Base-by-base conservation (phyloP, 345 rosid species). In the Noccaea bulbosa region DNA sequence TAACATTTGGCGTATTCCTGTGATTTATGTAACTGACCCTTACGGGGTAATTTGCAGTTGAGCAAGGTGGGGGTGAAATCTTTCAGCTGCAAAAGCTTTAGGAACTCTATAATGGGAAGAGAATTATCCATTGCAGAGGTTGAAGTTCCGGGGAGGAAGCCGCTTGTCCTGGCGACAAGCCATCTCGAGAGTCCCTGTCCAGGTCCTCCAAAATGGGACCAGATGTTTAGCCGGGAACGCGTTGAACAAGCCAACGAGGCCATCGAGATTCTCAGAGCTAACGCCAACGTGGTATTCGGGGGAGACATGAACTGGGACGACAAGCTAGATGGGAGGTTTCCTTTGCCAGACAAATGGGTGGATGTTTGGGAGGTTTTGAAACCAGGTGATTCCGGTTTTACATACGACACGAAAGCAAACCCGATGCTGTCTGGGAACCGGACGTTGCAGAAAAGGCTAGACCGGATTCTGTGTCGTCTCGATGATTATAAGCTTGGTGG, bases 291-390 rank as follows among this genome's bases (percentile, higher is more conserved):
- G 74, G 73, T 94, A 44, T 91, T 89, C 40, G 83, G 89, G 7
- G 99, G 99, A 65, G 99, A 94, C 79, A 88, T 89, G 95, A 94
- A 91, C 76, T 94, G 99, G 99, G 92, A 88, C 56, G 98, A 91
- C 71, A 88, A 87, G 65, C 78, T 82, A 77, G 99, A 94, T 14
- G 96, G 98, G 22, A 71, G 51, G 48, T 88, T 91, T 76, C 98
- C 99, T 73, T 76, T 81, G 15, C 56, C 61, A 6, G 88, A 87
- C 45, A 87, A 86, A 63, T 91, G 99, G 98, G 47, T 80, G 5
- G 99, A 91, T 73, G 90, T 75, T 7, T 94, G 99, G 99, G 71
- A 75, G 65, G 84, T 84, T 75, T 63, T 89, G 77, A 91, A 79
- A 83, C 82, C 87, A 1, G 86, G 83, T 17, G 96, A 89, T 70